Evolutionary conservation across 306 rosid genomes (phyloP).

Genomic region (Fragaria iinumae): DNA sequence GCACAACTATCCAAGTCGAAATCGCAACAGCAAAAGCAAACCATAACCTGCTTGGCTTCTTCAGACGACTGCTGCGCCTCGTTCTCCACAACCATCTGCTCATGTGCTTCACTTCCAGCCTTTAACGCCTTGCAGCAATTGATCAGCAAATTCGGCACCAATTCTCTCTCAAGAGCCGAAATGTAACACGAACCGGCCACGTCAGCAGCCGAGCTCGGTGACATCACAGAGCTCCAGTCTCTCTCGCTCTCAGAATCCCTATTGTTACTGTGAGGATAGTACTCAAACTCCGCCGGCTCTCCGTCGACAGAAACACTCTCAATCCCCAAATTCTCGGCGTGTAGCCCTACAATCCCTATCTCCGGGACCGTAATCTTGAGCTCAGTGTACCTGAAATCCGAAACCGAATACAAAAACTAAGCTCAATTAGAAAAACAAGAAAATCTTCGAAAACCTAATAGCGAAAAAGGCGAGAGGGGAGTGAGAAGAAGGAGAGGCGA

Average conservation of each 20-base stretch:
- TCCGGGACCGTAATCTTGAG: slow-evolving; percentile 87
- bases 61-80: slow-evolving; percentile 51
- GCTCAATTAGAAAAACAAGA: neutral
- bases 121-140: slow-evolving; percentile 82
- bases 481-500: slow-evolving; percentile 25
- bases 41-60: slow-evolving; percentile 77
- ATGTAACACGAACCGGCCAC: slow-evolving; percentile 65
- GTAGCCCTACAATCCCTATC: slow-evolving; percentile 85
- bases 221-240: slow-evolving; percentile 57
- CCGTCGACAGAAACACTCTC: slow-evolving; percentile 84
- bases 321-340: slow-evolving; percentile 91
- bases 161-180: slow-evolving; percentile 68
- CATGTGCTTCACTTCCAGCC: slow-evolving; percentile 55
- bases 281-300: slow-evolving; percentile 79
- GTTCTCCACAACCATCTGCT: slow-evolving; percentile 54
- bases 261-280: slow-evolving; percentile 56
- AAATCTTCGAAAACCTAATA: neutral
- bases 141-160: slow-evolving; percentile 74
- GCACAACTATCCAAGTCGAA: slow-evolving; percentile 4
- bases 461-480: neutral
- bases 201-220: slow-evolving; percentile 75
- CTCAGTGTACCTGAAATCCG: slow-evolving; percentile 64
- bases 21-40: slow-evolving; percentile 28
- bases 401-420: neutral
- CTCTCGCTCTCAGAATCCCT: slow-evolving; percentile 42